Percentiles rank a stretch among this genome's conserved stretches.
Conservation (phyloP, 306 rosid genomes). For the Sophora flavescens region DNA sequence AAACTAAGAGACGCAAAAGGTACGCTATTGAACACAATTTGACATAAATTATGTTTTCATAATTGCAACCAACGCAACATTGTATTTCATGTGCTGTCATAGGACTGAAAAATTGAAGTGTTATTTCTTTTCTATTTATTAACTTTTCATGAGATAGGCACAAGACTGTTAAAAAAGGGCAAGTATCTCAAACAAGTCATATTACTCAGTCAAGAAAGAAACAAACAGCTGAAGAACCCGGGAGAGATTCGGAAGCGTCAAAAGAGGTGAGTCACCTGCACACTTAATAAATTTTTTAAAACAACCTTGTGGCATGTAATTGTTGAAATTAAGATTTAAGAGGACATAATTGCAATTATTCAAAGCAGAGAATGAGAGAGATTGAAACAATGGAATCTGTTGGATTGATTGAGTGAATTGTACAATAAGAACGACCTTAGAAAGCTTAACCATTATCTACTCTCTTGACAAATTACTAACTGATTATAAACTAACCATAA, state of each 20-base stretch:
- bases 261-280: slow-evolving; percentile 50
- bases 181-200: slow-evolving; percentile 45
- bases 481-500: no score
- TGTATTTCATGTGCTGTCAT: neutral
- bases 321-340: no score
- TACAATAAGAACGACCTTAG: no score
- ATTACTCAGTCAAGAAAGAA: slow-evolving; percentile 40
- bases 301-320: neutral
- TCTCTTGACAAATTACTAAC: no score
- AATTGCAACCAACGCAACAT: neutral
- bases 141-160: slow-evolving; percentile 42
- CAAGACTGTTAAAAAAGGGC: slow-evolving; percentile 48
- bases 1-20: slow-evolving; percentile 44
- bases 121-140: neutral
- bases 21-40: slow-evolving; percentile 1
- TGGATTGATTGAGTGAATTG: neutral
- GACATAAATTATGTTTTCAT: neutral
- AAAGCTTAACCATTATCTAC: neutral
- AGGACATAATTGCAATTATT: no score
- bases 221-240: slow-evolving; percentile 24
- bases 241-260: slow-evolving; percentile 39
- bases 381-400: neutral
- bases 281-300: neutral
- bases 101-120: neutral
- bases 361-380: no score